Base-by-base conservation (phyloP, 345 rosid genomes). In the Reutealis trisperma region DNA sequence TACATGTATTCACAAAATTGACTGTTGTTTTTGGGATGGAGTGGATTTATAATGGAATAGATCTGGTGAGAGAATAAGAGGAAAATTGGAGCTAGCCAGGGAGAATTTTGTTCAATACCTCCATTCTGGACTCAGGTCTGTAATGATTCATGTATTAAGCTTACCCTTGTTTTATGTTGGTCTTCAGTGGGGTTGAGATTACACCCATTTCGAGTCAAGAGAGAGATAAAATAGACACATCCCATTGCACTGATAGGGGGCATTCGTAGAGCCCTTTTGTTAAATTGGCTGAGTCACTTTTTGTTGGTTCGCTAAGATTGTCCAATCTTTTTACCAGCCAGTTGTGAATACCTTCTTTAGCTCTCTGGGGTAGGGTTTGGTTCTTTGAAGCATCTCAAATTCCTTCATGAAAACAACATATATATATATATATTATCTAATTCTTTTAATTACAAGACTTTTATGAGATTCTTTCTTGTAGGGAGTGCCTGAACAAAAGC, bases 401-500 rank as follows among this genome's bases (percentile, higher is more conserved):
- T 65, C 69, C 49, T 66, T 66, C 5, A 37, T 64, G 24, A 42
- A 66, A 37, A 9, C 41, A 10, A 18, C 42, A 0, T 8, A 6
- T 44, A 8, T 41, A 21, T 1, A 21, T 19, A 55, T 25, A 3
- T 24, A 30, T 42, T 4, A 22, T n/a, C 41, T 4, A 37, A 37
- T 5, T 37, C 41, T 37, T 37, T 37, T 37, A 5, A 9, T 37
- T 47, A 37, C 63, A 65, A 2, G 25, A 22, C 16, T 30, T 62
- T 61, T 44, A 32, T 81, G 77, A 76, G 51, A 58, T 79, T 71
- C 51, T 68, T 71, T 84, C 81, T 74, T 80, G 71, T 80, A 94
- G 99, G 99, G 98, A 63, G 98, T 96, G 68, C 94, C 99, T 49
- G 99, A 96, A 34, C 98, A 91, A 78, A 96, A 94, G 85, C 97